Conservation (phyloP, 1,284 basidiomycete genomes). For the Takashimella tepidaria region DNA sequence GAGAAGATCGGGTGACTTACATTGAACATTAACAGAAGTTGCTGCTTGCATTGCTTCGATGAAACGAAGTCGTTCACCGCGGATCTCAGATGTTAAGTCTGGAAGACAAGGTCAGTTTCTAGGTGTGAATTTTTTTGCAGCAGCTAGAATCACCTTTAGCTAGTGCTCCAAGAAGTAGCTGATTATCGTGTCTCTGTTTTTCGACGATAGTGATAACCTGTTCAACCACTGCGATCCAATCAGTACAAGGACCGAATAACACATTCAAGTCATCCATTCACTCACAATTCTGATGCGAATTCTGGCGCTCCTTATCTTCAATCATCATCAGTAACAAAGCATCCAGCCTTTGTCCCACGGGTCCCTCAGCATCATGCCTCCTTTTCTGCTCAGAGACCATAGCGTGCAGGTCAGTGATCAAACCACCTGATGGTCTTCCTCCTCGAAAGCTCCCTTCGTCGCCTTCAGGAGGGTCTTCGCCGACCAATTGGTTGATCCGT, state of each 20-base stretch:
- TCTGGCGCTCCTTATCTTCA: conserved; percentile 32
- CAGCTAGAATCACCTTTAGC: conserved; percentile 61
- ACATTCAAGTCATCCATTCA: no score
- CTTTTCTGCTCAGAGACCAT: conserved; percentile 40
- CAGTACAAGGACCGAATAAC: no score
- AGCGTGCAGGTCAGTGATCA: conserved; percentile 38
- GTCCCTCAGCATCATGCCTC: conserved; percentile 23
- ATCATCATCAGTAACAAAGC: conserved; percentile 38
- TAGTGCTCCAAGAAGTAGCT: conserved; percentile 59
- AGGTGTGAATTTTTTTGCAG: neutral
- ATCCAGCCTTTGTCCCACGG: conserved; percentile 36
- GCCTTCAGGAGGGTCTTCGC: conserved; percentile 37
- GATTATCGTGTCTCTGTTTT: conserved; percentile 64
- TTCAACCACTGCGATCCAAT: conserved; percentile 57
- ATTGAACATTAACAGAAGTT: conserved; percentile 73
- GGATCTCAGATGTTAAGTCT: conserved; percentile 75
- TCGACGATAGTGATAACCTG: conserved; percentile 60
- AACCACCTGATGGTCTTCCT: neutral
- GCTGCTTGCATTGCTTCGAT: conserved; percentile 88
- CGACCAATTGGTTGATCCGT: conserved; percentile 59
- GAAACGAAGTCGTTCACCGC: conserved; percentile 73
- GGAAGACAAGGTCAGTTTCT: neutral
- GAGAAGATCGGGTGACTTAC: conserved; percentile 51
- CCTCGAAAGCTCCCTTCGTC: conserved; percentile 6
- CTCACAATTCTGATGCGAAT: conserved; percentile 28